Conservation (phyloP, 108 stramenopile species). For the Pseudonitzschia delicatissima region DNA sequence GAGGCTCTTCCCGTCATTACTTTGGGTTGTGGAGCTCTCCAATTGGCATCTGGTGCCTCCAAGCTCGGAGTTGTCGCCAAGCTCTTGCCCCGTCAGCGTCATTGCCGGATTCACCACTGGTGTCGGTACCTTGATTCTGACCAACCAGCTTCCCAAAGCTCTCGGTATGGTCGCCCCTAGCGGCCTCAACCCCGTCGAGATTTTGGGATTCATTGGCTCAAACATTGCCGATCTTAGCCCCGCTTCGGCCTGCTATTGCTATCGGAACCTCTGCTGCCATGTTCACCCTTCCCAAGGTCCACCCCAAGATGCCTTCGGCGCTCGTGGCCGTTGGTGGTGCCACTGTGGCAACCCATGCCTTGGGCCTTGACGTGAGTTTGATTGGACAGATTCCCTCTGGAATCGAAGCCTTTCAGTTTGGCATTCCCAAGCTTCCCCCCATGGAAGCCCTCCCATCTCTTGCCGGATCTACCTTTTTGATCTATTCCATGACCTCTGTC, state of each 20-base stretch:
- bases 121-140: conserved; percentile 29
- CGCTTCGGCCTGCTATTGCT: conserved; percentile 23
- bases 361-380: conserved; percentile 23
- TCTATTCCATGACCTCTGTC: conserved; percentile 40
- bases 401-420: conserved; percentile 32
- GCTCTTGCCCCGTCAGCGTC: conserved; percentile 24
- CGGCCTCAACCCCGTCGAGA: conserved; percentile 26
- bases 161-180: conserved; percentile 25
- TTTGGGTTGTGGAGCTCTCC: conserved; percentile 24
- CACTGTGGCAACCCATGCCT: conserved; percentile 24
- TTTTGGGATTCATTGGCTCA: conserved; percentile 23
- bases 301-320: conserved; percentile 32
- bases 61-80: conserved; percentile 29
- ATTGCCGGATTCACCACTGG: conserved; percentile 38
- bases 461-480: conserved; percentile 28
- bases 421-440: conserved; percentile 12
- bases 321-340: conserved; percentile 34
- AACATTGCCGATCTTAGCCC: conserved; percentile 16
- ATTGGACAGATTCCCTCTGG: conserved; percentile 30
- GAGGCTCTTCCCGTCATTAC: conserved; percentile 31
- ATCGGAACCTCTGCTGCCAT: conserved; percentile 29
- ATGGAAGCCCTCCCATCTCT: conserved; percentile 23
- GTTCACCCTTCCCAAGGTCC: conserved; percentile 28
- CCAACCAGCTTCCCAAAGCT: conserved; percentile 33
- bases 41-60: conserved; percentile 22